These are phyloP conservation scores for Chamaenerion angustifolium DNA, from an alignment of 345 rosid species.

Conservation along the genomic window DNA sequence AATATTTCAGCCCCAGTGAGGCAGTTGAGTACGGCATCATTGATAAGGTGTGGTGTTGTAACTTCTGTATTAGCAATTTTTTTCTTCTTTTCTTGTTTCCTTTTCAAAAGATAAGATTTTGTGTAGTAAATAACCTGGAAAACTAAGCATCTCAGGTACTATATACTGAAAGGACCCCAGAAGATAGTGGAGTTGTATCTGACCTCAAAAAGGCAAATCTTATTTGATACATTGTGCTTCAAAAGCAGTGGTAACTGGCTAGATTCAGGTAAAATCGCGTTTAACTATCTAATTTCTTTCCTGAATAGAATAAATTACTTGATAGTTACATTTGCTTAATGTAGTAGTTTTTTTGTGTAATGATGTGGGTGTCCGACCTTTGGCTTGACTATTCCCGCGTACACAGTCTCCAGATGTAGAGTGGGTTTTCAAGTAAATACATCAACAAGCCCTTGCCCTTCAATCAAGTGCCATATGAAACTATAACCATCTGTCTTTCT, in stretches of 20 bases:
- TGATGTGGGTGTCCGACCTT: too few relatives aligned
- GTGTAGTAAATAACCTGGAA: slow-evolving; percentile 5
- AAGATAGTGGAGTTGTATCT: slow-evolving; percentile 57
- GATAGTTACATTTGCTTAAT: too few relatives aligned
- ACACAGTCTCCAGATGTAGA: too few relatives aligned
- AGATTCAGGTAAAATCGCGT: slow-evolving; percentile 6
- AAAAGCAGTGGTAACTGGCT: neutral
- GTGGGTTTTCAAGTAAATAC: too few relatives aligned
- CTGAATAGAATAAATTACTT: too few relatives aligned
- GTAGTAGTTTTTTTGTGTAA: too few relatives aligned
- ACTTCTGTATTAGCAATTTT: neutral
- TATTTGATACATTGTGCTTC: slow-evolving; percentile 14
- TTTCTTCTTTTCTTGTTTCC: neutral
- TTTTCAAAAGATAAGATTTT: slow-evolving; percentile 1
- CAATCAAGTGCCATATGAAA: too few relatives aligned
- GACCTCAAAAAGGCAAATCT: slow-evolving; percentile 46
- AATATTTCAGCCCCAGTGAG: slow-evolving; percentile 65
- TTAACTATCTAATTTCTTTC: too few relatives aligned
- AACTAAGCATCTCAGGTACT: slow-evolving; percentile 37
- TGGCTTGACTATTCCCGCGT: too few relatives aligned
- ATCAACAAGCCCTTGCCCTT: too few relatives aligned
- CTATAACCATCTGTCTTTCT: too few relatives aligned
- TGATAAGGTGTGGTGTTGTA: slow-evolving; percentile 45
- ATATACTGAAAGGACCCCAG: slow-evolving; percentile 50
- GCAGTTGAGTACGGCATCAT: slow-evolving; percentile 89